phyloP scores from a whole-genome alignment of 495 filamentous ascomycete species.

The Pseudotulostoma volvatum region DNA sequence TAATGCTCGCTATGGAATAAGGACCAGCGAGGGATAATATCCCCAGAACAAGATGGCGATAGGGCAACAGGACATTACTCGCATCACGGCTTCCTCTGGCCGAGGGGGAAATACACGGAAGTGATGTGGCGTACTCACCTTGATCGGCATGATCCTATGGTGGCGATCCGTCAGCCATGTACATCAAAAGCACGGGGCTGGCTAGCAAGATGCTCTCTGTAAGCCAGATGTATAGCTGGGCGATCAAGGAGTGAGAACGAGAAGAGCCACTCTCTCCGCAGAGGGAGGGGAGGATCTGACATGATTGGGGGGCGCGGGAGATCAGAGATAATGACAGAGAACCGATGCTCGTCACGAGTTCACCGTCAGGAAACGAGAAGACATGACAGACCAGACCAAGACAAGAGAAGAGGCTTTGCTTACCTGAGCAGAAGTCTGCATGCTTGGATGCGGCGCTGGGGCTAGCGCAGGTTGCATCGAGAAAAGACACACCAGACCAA shows the following conservation, averaged over 20 bases:
- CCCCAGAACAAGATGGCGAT: constrained; percentile 10
- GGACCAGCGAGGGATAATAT: constrained; percentile 1
- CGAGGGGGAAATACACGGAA: too few species aligned
- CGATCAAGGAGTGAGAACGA: too few species aligned
- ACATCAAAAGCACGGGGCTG: too few species aligned
- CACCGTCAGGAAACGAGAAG: too few species aligned
- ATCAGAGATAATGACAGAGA: not conserved
- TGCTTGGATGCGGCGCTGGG: constrained; percentile 40
- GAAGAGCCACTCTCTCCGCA: too few species aligned
- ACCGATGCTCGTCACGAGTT: too few species aligned
- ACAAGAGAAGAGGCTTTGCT: constrained; percentile 26
- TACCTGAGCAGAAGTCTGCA: constrained; percentile 41
- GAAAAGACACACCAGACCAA: constrained; percentile 1
- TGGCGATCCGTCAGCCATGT: not conserved
- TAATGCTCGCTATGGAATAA: not conserved
- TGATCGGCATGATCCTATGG: not conserved
- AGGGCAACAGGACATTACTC: not conserved
- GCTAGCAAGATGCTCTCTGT: too few species aligned
- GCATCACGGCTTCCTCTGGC: too few species aligned
- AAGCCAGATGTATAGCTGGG: too few species aligned
- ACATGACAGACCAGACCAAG: too few species aligned
- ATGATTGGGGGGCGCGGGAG: not conserved
- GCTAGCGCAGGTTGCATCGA: constrained; percentile 41
- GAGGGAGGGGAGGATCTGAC: not conserved
- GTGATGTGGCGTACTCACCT: not conserved